Conservation (phyloP, 148 eudicot genomes). For the Oxyria digyna region DNA sequence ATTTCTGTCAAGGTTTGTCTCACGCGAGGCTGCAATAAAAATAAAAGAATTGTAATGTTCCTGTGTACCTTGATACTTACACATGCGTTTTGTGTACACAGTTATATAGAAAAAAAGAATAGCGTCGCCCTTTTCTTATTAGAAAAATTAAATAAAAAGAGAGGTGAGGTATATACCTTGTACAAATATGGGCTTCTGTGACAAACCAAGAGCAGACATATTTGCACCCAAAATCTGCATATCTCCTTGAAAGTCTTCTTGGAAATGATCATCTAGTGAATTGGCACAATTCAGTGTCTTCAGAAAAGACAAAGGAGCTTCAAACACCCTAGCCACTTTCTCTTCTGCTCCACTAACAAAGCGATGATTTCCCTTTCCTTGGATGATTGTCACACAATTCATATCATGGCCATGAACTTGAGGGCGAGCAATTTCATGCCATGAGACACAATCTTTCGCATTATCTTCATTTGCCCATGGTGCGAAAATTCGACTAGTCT, state of each 20-base stretch:
- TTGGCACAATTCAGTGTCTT: slow-evolving; percentile 75
- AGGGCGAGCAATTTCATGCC: slow-evolving; percentile 98
- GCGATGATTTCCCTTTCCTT: slow-evolving; percentile 86
- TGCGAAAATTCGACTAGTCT: slow-evolving; percentile 85
- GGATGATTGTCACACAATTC: slow-evolving; percentile 63
- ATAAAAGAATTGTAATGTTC: not conserved
- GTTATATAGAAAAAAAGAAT: not conserved
- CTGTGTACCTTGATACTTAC: not conserved
- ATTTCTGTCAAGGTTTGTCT: slow-evolving; percentile 26
- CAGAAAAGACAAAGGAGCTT: slow-evolving; percentile 87
- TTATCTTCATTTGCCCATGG: slow-evolving; percentile 43
- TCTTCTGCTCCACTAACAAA: slow-evolving; percentile 96
- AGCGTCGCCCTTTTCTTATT: not conserved
- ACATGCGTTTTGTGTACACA: not conserved
- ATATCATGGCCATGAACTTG: slow-evolving; percentile 99
- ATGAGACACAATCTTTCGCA: slow-evolving; percentile 27
- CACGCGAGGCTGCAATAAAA: slow-evolving; percentile 39
- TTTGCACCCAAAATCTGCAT: slow-evolving; percentile 94
- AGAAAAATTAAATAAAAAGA: not conserved
- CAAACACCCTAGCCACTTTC: slow-evolving; percentile 96
- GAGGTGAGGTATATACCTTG: slow-evolving; percentile 35
- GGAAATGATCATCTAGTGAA: slow-evolving; percentile 24
- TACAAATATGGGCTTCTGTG: slow-evolving; percentile 86
- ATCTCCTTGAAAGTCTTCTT: slow-evolving; percentile 53
- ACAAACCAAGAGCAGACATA: slow-evolving; percentile 97